These are phyloP conservation scores for Mortierella sp. DNA, from an alignment of 371 early-diverging fungal genomes.

Conservation along the genomic window DNA sequence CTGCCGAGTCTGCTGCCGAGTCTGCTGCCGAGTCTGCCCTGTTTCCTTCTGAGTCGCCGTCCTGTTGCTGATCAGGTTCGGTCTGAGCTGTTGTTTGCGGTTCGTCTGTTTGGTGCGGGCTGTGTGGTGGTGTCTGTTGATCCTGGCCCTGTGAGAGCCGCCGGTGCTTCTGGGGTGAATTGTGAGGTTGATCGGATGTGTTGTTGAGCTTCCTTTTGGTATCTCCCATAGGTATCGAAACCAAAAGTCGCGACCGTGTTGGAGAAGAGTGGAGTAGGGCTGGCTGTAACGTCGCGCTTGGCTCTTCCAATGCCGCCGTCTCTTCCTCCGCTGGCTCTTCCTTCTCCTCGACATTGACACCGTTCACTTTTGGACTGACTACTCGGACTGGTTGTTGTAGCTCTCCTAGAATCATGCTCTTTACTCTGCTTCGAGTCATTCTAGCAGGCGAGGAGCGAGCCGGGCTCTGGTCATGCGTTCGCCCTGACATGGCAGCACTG, in stretches of 20 bases:
- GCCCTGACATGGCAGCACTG: slow-evolving; percentile 13
- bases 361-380: background rate
- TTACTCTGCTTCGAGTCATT: slow-evolving; percentile 7
- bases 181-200: background rate
- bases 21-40: background rate
- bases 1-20: too few species aligned
- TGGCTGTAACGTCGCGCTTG: background rate
- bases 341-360: background rate
- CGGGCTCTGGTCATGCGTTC: background rate
- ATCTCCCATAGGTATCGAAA: slow-evolving; percentile 22
- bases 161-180: slow-evolving; percentile 12
- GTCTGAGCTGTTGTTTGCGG: background rate
- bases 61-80: background rate
- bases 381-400: background rate
- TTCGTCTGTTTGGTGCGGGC: background rate
- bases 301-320: background rate
- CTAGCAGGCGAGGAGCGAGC: background rate
- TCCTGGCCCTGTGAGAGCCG: slow-evolving; percentile 9
- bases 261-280: background rate
- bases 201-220: slow-evolving; percentile 17
- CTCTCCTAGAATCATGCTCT: background rate
- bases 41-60: background rate
- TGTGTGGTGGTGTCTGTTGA: background rate
- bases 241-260: slow-evolving; percentile 13
- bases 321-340: background rate